These are phyloP conservation scores for Rehmannia glutinosa DNA, from an alignment of 257 asterid species.

Conservation along the genomic window DNA sequence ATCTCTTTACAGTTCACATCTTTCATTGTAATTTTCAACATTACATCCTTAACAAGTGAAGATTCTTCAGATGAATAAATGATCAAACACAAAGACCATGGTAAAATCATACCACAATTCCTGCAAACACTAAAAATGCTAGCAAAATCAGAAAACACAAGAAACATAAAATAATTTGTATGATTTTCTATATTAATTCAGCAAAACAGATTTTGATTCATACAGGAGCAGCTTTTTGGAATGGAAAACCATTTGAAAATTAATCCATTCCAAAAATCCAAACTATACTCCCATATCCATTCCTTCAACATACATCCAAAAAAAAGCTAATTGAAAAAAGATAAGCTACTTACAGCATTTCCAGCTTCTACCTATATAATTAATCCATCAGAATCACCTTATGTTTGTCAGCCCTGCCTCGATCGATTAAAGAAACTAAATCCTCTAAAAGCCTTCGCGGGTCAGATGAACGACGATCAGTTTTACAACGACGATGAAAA, in stretches of 20 bases:
- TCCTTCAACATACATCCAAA: conserved; percentile 17
- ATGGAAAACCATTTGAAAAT: conserved; percentile 63
- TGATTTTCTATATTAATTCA: conserved; percentile 14
- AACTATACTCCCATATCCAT: conserved; percentile 20
- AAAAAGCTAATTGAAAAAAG: conserved; percentile 4
- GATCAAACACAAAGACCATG: not conserved
- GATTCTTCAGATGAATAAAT: not conserved
- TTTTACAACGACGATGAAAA: not conserved
- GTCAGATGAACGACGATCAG: conserved; percentile 42
- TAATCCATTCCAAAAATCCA: conserved; percentile 46
- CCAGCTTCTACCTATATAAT: conserved; percentile 17
- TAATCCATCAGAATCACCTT: too few species aligned
- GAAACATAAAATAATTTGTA: conserved; percentile 11
- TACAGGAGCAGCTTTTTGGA: conserved; percentile 28
- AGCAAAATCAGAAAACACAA: not conserved
- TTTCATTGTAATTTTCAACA: too few species aligned
- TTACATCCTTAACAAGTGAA: conserved; percentile 34
- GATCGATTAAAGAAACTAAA: too few species aligned
- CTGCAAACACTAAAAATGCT: not conserved
- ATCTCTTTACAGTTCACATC: too few species aligned
- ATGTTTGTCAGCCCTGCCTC: too few species aligned
- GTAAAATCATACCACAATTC: not conserved
- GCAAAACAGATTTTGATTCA: conserved; percentile 3
- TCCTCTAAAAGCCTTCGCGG: conserved; percentile 17
- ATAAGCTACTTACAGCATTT: conserved; percentile 41